These are phyloP conservation scores for Podospora pseudopauciseta DNA, from an alignment of 495 filamentous ascomycete genomes.

Conservation along the genomic window DNA sequence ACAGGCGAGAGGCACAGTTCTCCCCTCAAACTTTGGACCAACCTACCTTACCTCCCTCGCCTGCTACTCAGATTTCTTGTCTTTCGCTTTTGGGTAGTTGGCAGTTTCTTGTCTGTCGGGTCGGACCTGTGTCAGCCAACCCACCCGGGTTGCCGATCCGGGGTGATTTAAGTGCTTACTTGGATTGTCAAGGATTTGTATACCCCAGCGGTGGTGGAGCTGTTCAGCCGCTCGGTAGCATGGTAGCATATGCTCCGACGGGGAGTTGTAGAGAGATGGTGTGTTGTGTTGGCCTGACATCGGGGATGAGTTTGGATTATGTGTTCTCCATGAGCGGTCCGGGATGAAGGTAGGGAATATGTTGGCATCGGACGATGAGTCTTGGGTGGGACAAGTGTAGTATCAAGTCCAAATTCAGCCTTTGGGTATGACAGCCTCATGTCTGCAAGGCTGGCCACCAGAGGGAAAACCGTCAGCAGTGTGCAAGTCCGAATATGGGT, in stretches of 20 bases:
- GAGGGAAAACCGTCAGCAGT: too few species aligned
- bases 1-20: not conserved
- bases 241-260: not conserved
- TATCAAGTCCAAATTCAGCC: too few species aligned
- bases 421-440: too few species aligned
- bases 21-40: not conserved
- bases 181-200: not conserved
- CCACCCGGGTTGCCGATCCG: not conserved
- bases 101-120: not conserved
- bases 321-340: too few species aligned
- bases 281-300: not conserved
- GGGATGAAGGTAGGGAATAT: too few species aligned
- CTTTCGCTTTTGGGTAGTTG: not conserved
- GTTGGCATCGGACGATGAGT: too few species aligned
- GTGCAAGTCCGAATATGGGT: too few species aligned
- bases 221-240: not conserved
- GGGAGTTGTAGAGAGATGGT: not conserved
- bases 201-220: not conserved
- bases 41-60: too few species aligned
- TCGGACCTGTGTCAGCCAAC: not conserved
- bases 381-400: too few species aligned
- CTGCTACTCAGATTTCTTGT: not conserved
- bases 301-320: not conserved
- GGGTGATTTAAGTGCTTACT: not conserved
- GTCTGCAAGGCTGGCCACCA: too few species aligned